Evolutionary conservation across 345 rosid genomes (phyloP).

Genomic region (Gossypium anomalum): DNA sequence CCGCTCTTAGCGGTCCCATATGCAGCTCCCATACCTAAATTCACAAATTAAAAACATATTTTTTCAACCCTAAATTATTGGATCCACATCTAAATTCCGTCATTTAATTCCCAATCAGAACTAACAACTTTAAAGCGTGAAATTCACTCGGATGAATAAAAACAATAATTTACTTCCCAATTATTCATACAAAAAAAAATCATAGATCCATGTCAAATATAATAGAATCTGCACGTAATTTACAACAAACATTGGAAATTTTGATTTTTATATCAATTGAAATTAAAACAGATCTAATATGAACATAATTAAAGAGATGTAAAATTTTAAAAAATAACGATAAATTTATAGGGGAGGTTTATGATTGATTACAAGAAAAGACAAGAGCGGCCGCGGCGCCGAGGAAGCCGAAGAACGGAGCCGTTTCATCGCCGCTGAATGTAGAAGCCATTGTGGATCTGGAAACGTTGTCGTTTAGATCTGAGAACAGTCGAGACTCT

Average conservation of each 20-base stretch:
- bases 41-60: neutral
- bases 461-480: slow-evolving; percentile 14
- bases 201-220: neutral
- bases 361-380: slow-evolving; percentile 53
- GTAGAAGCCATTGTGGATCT: slow-evolving; percentile 34
- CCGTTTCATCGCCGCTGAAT: slow-evolving; percentile 77
- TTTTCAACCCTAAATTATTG: neutral
- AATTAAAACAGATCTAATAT: neutral
- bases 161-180: neutral
- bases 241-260: neutral
- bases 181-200: neutral
- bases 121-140: neutral
- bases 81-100: neutral
- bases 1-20: slow-evolving; percentile 97
- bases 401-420: slow-evolving; percentile 79
- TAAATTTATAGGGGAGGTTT: neutral
- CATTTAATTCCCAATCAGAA: neutral
- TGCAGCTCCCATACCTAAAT: slow-evolving; percentile 92
- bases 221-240: neutral
- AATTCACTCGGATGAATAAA: neutral
- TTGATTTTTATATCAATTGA: neutral
- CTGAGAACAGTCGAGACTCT: neutral
- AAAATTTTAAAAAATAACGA: neutral
- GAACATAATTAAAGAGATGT: neutral
- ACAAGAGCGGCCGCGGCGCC: slow-evolving; percentile 79